phyloP scores from a whole-genome alignment of 1,284 basidiomycete genomes.

The Quambalaria eucalypti region DNA sequence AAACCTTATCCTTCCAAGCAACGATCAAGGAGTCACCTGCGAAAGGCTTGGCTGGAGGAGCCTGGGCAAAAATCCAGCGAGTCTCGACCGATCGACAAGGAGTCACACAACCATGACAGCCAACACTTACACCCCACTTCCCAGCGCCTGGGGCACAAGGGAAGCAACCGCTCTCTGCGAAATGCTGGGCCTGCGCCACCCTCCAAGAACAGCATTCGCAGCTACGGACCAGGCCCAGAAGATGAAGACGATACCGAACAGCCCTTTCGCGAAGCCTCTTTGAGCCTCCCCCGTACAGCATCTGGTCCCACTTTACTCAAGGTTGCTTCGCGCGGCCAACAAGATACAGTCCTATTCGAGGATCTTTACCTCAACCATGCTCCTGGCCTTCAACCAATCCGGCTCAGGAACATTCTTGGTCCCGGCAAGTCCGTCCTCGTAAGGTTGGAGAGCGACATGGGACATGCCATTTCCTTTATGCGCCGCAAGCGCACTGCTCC shows the following conservation, averaged over 20 bases:
- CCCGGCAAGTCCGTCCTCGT: conserved; percentile 18
- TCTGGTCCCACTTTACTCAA: conserved; percentile 6
- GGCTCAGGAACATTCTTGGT: conserved; percentile 17
- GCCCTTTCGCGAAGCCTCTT: background rate
- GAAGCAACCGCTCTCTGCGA: background rate
- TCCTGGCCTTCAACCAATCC: conserved; percentile 23
- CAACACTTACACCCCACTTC: background rate
- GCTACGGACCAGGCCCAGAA: background rate
- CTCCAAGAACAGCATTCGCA: background rate
- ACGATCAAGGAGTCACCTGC: background rate
- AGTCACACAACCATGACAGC: background rate
- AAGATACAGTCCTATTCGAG: conserved; percentile 8
- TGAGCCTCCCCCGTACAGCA: background rate
- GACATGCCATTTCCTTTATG: conserved; percentile 29
- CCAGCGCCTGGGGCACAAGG: background rate
- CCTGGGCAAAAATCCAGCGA: background rate
- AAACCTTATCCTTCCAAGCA: background rate
- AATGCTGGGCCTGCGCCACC: conserved; percentile 1
- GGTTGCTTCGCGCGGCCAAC: background rate
- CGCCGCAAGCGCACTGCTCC: conserved; percentile 22
- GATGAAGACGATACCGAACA: background rate
- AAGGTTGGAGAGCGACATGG: conserved; percentile 28
- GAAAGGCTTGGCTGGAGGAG: background rate
- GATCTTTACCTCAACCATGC: conserved; percentile 38
- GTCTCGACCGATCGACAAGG: background rate